These are phyloP conservation scores for Cryphonectria carpinicola DNA, from an alignment of 2,329 filamentous ascomycete species.

Conservation along the genomic window DNA sequence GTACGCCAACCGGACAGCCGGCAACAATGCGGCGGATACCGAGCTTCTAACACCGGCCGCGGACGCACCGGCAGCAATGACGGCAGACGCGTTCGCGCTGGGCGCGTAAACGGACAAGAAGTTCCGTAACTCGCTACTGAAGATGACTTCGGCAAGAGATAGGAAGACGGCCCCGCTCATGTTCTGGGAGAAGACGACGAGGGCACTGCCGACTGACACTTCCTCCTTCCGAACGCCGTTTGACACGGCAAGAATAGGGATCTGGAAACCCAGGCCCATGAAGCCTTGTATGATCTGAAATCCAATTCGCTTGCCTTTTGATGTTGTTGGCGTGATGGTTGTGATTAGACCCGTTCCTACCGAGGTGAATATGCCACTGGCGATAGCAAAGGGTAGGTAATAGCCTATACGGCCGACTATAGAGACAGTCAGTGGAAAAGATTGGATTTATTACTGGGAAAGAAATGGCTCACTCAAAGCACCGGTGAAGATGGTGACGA, in stretches of 20 bases:
- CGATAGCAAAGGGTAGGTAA: constrained; percentile 8
- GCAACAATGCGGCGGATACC: not conserved
- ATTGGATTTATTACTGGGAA: too few species aligned
- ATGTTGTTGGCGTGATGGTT: not conserved
- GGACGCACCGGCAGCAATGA: not conserved
- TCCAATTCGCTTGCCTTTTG: not conserved
- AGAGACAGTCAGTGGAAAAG: too few species aligned
- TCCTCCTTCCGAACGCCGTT: not conserved
- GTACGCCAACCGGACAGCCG: constrained; percentile 3
- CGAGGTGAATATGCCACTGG: constrained; percentile 4
- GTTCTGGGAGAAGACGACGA: constrained; percentile 10
- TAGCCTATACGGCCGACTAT: constrained; percentile 14
- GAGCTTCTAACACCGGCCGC: not conserved
- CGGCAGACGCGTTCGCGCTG: not conserved
- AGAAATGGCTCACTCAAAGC: not conserved
- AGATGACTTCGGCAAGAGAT: constrained; percentile 5
- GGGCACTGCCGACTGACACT: not conserved
- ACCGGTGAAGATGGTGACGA: constrained; percentile 13
- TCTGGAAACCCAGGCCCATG: constrained; percentile 7
- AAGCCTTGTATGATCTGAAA: constrained; percentile 7
- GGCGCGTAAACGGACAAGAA: not conserved
- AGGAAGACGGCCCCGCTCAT: constrained; percentile 14
- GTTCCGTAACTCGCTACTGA: not conserved
- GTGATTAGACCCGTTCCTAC: constrained; percentile 4
- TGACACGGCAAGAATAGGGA: constrained; percentile 10